Conservation (phyloP, 2,329 filamentous ascomycete genomes). For the Fusarium multiceps region DNA sequence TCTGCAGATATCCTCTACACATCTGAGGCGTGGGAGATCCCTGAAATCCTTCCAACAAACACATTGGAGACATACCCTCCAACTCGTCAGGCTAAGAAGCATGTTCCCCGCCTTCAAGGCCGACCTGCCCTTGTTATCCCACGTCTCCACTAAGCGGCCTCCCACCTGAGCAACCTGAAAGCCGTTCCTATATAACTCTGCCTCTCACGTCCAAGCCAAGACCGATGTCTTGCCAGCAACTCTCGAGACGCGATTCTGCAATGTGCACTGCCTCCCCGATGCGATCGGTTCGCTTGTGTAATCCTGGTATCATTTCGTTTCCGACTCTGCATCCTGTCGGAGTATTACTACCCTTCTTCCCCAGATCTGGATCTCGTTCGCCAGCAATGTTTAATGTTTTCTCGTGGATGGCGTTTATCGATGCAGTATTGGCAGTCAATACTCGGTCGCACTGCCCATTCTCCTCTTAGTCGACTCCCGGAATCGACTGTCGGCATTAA, state of each 20-base stretch:
- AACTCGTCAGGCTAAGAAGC: constrained; percentile 11
- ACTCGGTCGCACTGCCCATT: neutral
- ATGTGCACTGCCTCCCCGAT: neutral
- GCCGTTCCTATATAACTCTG: constrained; percentile 17
- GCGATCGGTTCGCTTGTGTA: neutral
- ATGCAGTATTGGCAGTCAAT: neutral
- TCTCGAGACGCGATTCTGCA: neutral
- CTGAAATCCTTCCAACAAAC: neutral
- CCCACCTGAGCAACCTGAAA: constrained; percentile 12
- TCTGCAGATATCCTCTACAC: neutral
- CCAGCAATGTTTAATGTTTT: neutral
- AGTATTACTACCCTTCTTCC: neutral
- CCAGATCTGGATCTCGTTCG: neutral
- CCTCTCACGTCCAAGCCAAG: constrained; percentile 9
- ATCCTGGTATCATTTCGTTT: neutral
- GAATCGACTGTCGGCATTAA: neutral
- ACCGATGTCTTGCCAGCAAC: neutral
- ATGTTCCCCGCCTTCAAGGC: constrained; percentile 16
- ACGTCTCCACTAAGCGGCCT: constrained; percentile 31
- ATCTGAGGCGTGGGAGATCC: neutral
- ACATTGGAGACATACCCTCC: neutral
- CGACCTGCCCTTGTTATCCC: constrained; percentile 3
- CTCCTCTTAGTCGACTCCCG: neutral
- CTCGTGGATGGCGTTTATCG: neutral
- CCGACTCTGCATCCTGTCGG: neutral